Evolutionary conservation across 2,329 filamentous ascomycete genomes (phyloP).

Genomic region (Coniochaeta pulveracea): DNA sequence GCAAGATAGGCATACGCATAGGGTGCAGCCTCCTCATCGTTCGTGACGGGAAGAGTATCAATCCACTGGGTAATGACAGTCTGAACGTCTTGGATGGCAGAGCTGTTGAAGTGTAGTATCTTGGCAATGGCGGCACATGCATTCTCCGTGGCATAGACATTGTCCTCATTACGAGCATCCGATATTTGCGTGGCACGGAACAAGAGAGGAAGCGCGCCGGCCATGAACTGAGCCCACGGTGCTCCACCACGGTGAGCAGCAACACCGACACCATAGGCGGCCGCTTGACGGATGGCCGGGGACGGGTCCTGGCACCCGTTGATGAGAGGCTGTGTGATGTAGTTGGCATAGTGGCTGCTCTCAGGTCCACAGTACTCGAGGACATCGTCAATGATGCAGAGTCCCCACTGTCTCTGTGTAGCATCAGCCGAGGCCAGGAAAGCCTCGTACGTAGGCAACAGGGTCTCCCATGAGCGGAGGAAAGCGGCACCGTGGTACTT

Average conservation of each 20-base stretch:
- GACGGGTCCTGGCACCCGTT: constrained; percentile 77
- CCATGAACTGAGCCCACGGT: constrained; percentile 79
- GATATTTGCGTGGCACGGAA: constrained; percentile 76
- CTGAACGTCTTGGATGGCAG: constrained; percentile 64
- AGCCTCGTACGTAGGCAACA: constrained; percentile 73
- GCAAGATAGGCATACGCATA: constrained; percentile 90
- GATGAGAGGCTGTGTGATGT: constrained; percentile 79
- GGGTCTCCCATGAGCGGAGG: constrained; percentile 75
- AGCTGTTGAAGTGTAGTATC: constrained; percentile 81
- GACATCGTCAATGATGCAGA: constrained; percentile 97
- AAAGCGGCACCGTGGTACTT: constrained; percentile 86
- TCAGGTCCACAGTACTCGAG: constrained; percentile 90
- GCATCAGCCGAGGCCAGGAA: constrained; percentile 76
- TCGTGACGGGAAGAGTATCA: constrained; percentile 79
- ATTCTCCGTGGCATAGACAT: constrained; percentile 95
- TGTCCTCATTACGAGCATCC: constrained; percentile 79
- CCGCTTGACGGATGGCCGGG: constrained; percentile 88
- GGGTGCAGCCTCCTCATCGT: constrained; percentile 94
- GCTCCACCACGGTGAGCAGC: constrained; percentile 86
- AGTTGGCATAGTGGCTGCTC: constrained; percentile 74
- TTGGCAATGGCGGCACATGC: constrained; percentile 94
- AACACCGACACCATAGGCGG: constrained; percentile 90
- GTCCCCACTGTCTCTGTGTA: constrained; percentile 94
- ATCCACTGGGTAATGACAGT: constrained; percentile 78
- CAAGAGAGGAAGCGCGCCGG: constrained; percentile 65